Evolutionary conservation across 352 stramenopile species (phyloP), one percentile per base, ranked within the genome.

Genomic region (Plasmopara viticola): DNA sequence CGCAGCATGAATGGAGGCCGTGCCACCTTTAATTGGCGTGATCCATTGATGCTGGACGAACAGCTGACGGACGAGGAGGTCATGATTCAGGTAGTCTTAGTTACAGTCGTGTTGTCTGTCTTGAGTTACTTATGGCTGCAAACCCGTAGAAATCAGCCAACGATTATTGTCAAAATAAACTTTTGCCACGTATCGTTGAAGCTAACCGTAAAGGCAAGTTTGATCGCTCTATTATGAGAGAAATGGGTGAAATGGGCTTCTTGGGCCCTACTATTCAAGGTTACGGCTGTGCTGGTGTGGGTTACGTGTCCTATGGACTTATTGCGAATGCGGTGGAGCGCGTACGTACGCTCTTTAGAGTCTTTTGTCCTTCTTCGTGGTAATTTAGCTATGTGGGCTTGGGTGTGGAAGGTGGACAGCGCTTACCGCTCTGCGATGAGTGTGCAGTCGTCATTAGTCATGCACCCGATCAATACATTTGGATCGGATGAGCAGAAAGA

Each of bases 391-490:
- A 4, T n/a, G 44, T 49, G 30, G 25, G 14, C 7, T 9, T 40
- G n/a, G 29, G 34, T 39, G 25, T 40, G 35, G 14, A 40, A 87
- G 70, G 80, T 99, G 4, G 96, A 99, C 80, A 98, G 90, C 31
- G 85, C 83, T 9, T 99, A 99, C 75, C 79, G 96, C 18, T 98
- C 90, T 34, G 93, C 94, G 43, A 98, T 99, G 92, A 97, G 86
- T 59, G 96, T 99, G 29, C 96, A 98, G 72, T 98, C 86, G 48
- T 97, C 89, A 39, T 70, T 99, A 14, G 96, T 99, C 29, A 98
- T 99, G 96, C 90, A 98, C 72, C 96, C 96, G 37, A 98, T 99
- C 71, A 97, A 98, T 70, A 91, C 83, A 6, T 99, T 98, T 62
- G 96, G 95, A 15, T 96, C 83, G 44, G 94, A 98, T 14, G 83